Evolutionary conservation across 495 filamentous ascomycete species (phyloP), one percentile per base, ranked within the genome.

Genomic region (Chaetomidium leptoderma): DNA sequence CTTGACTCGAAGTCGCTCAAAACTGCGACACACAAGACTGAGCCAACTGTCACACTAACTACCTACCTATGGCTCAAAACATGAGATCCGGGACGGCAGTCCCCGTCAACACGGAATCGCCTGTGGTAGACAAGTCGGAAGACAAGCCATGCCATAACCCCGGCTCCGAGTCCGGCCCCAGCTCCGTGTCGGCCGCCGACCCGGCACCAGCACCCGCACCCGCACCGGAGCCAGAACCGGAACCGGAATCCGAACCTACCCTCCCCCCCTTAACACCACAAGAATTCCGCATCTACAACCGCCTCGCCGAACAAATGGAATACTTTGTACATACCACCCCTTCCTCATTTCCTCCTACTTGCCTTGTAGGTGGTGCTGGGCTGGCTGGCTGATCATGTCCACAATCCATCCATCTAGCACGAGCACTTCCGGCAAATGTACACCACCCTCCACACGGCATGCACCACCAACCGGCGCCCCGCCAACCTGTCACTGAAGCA

Each of bases 271-370:
- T 72, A 5, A 60, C 67, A 0, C 62, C 62, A 0, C 57, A 46
- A 32, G 55, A 72, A 37, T 70, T 67, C 61, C 47, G 54, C 19
- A 59, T 62, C 16, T 93, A 89, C 68, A 92, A 92, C 72, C 78
- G 80, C 14, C 70, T 92, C 60, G 84, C 89, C 2, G 87, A 88
- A 62, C 77, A 82, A 49, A 96, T 96, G 90, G 83, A 92, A 27
- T 75, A 80, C 32, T 88, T 86, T 67, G 85, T 88, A 74, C 49
- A 42, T 58, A 49, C 54, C 59, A 16, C 26, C 35, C 16, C 42
- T 27, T 48, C 17, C 61, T 57, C 16, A 39, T 6, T 62, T 54
- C 60, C 62, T n/a, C n/a, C n/a, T n/a, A n/a, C n/a, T n/a, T n/a
- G n/a, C n/a, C n/a, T n/a, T n/a, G n/a, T n/a, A n/a, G n/a, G n/a